Evolutionary conservation across 2,329 filamentous ascomycete species (phyloP).

Genomic region (Tolypocladium ovalisporum): DNA sequence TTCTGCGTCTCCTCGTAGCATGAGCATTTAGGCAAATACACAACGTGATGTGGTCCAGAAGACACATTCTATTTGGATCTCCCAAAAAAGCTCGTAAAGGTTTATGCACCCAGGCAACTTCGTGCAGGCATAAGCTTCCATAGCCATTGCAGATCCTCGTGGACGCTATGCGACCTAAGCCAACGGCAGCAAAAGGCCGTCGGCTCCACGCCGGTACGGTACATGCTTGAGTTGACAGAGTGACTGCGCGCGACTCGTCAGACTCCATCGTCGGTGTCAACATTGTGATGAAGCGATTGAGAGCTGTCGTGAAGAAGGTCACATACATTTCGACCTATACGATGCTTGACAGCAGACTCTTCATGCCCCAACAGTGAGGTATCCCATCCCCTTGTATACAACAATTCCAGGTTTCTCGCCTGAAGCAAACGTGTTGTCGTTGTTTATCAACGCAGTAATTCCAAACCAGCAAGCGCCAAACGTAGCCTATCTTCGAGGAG

Average conservation of each 20-base stretch:
- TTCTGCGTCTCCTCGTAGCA: background rate
- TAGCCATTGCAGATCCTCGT: background rate
- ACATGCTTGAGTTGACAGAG: background rate
- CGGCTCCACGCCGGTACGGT: background rate
- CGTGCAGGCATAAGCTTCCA: background rate
- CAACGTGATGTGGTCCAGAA: background rate
- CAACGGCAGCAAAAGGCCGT: background rate
- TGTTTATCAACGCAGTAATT: constrained; percentile 12
- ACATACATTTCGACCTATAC: constrained; percentile 5
- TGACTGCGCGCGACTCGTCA: background rate
- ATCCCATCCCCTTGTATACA: constrained; percentile 4
- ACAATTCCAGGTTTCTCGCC: constrained; percentile 11
- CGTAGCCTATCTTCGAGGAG: constrained; percentile 45
- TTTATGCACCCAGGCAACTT: background rate
- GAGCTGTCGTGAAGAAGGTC: constrained; percentile 2
- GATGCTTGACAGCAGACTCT: background rate
- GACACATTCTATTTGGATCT: constrained; percentile 1
- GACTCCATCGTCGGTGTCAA: constrained; percentile 2
- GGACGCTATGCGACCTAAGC: background rate
- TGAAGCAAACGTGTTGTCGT: constrained; percentile 12
- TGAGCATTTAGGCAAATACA: background rate
- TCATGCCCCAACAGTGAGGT: background rate
- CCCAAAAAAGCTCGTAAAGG: background rate
- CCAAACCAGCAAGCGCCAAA: constrained; percentile 13
- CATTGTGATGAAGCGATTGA: background rate